Conservation (phyloP, 1,284 basidiomycete genomes). For the Amylostereum chailletii region DNA sequence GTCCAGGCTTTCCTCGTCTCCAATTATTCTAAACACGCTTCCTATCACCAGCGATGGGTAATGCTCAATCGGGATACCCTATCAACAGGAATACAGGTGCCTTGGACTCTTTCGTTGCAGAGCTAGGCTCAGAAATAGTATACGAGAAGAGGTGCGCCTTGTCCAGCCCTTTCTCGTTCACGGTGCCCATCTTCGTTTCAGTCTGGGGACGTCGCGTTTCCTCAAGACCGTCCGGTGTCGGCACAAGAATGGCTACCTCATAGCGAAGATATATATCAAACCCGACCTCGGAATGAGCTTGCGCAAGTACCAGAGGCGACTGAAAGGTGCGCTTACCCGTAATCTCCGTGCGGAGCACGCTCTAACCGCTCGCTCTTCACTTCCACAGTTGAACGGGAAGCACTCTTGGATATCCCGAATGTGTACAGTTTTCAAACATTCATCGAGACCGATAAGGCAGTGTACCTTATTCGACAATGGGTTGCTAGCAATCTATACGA, state of each 20-base stretch:
- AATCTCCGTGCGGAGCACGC: not conserved
- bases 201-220: constrained; percentile 88
- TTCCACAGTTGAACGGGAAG: constrained; percentile 71
- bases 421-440: constrained; percentile 88
- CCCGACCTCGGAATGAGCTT: constrained; percentile 61
- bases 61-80: constrained; percentile 55
- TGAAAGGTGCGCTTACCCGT: constrained; percentile 43
- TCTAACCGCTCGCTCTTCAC: not conserved
- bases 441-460: constrained; percentile 93
- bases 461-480: constrained; percentile 94
- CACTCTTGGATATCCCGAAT: constrained; percentile 79
- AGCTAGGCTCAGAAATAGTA: constrained; percentile 77
- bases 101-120: constrained; percentile 82
- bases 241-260: constrained; percentile 63
- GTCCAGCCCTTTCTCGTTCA: not conserved
- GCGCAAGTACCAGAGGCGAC: constrained; percentile 48
- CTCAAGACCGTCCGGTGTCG: constrained; percentile 85
- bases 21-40: no score
- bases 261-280: constrained; percentile 80
- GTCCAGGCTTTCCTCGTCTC: no score
- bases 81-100: constrained; percentile 67
- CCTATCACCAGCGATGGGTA: constrained; percentile 43
- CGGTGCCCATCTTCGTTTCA: constrained; percentile 21
- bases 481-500: constrained; percentile 94
- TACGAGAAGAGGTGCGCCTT: constrained; percentile 80